Evolutionary conservation across 2,329 filamentous ascomycete genomes (phyloP), one percentile per base, ranked within the genome.

Genomic region (Botrytis squamosa): DNA sequence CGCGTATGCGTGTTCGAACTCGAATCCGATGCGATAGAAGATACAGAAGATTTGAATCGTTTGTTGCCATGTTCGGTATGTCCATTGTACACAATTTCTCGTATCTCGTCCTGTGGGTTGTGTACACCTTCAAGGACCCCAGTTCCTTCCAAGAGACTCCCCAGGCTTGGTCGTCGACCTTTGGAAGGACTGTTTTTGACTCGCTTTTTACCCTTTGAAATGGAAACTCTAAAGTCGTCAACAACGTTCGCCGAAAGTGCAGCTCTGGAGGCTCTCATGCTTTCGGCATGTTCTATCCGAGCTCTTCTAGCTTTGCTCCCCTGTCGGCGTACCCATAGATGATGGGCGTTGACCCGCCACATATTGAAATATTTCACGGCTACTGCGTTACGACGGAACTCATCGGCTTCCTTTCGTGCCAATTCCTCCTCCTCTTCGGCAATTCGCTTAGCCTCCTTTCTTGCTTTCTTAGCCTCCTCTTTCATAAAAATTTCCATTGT

Each of bases 171-270:
- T 49, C 77, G 76, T 52, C 75, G 74, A 36, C 67, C 64, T 14
- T 70, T 52, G 20, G 18, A 40, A 38, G 52, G 49, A 36, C 63
- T 42, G 16, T 6, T 67, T n/a, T 63, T 63, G 14, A 55, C n/a
- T 42, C 38, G 18, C 36, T 59, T 69, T 67, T 75, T n/a, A 29
- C 71, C 29, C 36, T 73, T 49, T 44, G 66, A 69, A 42, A 75
- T 74, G 14, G 80, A 80, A 63, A 79, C 75, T 63, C 73, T 78
- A 59, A 82, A 80, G 65, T 81, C 80, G n/a, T 80, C 75, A 10
- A 81, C 77, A n/a, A 82, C 63, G 64, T 74, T 76, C 12, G 76
- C 75, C 36, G 79, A 77, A 71, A 77, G 70, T 36, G 77, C 75
- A 57, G 74, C 73, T 67, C 79, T 79, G 1, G 77, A 77, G 60